Base-by-base conservation (phyloP, 345 rosid genomes). In the Corchorus capsularis region DNA sequence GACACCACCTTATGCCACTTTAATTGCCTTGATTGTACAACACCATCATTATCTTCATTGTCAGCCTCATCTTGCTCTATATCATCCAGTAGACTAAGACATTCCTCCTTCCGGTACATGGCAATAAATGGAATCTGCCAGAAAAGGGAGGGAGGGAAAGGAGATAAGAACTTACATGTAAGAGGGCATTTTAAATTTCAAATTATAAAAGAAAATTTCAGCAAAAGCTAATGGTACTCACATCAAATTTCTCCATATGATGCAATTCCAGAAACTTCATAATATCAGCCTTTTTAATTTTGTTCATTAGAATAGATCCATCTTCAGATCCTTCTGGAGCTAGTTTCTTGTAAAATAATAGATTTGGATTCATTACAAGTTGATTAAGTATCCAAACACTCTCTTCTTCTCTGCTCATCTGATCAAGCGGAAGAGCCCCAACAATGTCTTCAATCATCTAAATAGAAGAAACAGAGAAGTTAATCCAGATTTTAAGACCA, bases 191-290 rank as follows among this genome's bases (percentile, higher is more conserved):
- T 67, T 20, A 69, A 34, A 56, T 34, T 72, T 61, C 74, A 67
- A 67, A 10, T 66, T 56, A 37, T 1, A 4, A 3, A 45, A 53
- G 50, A 70, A 59, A 74, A n/a, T 49, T 74, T 41, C 53, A 27
- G 41, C 16, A 39, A 46, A 59, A 62, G 64, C 50, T 43, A 6
- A 35, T 13, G 56, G 49, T 78, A 87, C 93, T 88, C 14, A 92
- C 99, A 89, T 95, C 99, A 71, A 93, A 77, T 87, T 95, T 95
- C 79, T 95, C 94, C 81, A 85, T 88, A 69, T 93, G 97, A 79
- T 84, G 83, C 62, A 93, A 85, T 71, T 93, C 92, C 89, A 95
- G 76, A 83, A 92, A 89, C 66, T 80, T 83, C 63, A 78, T 63
- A 64, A 93, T 82, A 72, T 95, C 91, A 57, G 15, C 43, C 66